Percentiles rank a stretch among this genome's conserved stretches.
phyloP scores from a whole-genome alignment of 2,329 filamentous ascomycete genomes.

The Rhexocercosporidium sp. region DNA sequence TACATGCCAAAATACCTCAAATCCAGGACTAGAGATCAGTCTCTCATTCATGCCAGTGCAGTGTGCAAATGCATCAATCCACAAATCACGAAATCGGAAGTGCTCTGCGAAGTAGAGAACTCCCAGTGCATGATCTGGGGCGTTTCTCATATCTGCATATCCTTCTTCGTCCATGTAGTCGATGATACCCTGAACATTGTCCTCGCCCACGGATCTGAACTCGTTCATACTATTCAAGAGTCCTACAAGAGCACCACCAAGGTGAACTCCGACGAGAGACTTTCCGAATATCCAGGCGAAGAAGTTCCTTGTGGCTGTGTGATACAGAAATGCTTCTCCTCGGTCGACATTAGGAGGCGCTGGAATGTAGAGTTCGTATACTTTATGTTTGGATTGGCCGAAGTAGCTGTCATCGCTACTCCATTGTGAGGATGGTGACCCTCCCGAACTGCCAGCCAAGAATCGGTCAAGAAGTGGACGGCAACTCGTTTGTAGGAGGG shows the following conservation, averaged over 20 bases:
- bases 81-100: slow-evolving; percentile 67
- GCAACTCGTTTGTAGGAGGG: slow-evolving; percentile 63
- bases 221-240: slow-evolving; percentile 70
- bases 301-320: slow-evolving; percentile 74
- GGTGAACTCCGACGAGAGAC: slow-evolving; percentile 69
- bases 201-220: slow-evolving; percentile 58
- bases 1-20: slow-evolving; percentile 54
- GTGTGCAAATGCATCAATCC: slow-evolving; percentile 76
- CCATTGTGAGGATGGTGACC: slow-evolving; percentile 24
- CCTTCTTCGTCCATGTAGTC: slow-evolving; percentile 71
- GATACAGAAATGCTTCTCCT: slow-evolving; percentile 63
- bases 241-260: slow-evolving; percentile 67
- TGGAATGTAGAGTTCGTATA: slow-evolving; percentile 71
- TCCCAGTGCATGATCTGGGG: slow-evolving; percentile 71
- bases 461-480: slow-evolving; percentile 63
- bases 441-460: slow-evolving; percentile 39
- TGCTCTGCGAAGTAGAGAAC: slow-evolving; percentile 71
- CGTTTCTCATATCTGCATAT: slow-evolving; percentile 69
- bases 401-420: slow-evolving; percentile 25
- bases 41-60: slow-evolving; percentile 77
- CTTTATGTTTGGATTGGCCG: slow-evolving; percentile 22
- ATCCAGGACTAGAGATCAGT: slow-evolving; percentile 62
- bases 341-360: slow-evolving; percentile 59
- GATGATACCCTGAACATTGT: slow-evolving; percentile 66
- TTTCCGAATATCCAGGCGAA: slow-evolving; percentile 72